Base-by-base conservation (phyloP, 768 basidiomycete genomes). In the Auricularia sp. region DNA sequence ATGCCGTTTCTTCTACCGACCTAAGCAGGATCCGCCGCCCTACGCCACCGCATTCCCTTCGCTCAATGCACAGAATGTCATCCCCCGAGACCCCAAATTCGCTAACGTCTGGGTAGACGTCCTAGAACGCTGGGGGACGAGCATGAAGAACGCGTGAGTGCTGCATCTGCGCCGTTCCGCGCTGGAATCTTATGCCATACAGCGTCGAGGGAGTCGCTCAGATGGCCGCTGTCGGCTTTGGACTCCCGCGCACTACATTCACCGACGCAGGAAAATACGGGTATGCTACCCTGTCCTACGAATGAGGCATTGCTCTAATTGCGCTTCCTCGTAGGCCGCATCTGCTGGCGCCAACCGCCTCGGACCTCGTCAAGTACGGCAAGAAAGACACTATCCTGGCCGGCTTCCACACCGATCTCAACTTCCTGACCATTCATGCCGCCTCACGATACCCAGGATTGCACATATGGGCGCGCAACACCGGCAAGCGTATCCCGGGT, bases 381-480 rank as follows among this genome's bases (percentile, higher is more conserved):
- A 71, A 82, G 70, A 84, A 84, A 67, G 84, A 91, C 69, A 91
- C 90, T 21, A 95, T 96, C 67, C 83, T 94, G 58, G 94, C 94
- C 23, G 95, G 95, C 2, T 97, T 97, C 72, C 95, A 98, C 72
- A 87, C 90, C 0, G 94, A 98, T 72, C 84, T 98, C 64, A 97
- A 97, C 71, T 95, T 93, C 71, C 78, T 97, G 67, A 93, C 90
- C n/a, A 93, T 93, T 53, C 88, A 93, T 66, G 92, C 91, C 53
- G 87, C 89, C 36, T 91, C 87, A 82, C 23, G 89, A 65, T 93
- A 88, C 74, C 91, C 93, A 0, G 93, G 91, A 34, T 80, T 97
- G 29, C 84, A 97, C 73, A 90, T 98, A 62, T 97, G 95, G 95
- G 95, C 93, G 14, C 83, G 95, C 43, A 97, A 98, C 71, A 87